Base-by-base conservation (phyloP, 2,329 filamentous ascomycete genomes). In the Sclerotinia minor region DNA sequence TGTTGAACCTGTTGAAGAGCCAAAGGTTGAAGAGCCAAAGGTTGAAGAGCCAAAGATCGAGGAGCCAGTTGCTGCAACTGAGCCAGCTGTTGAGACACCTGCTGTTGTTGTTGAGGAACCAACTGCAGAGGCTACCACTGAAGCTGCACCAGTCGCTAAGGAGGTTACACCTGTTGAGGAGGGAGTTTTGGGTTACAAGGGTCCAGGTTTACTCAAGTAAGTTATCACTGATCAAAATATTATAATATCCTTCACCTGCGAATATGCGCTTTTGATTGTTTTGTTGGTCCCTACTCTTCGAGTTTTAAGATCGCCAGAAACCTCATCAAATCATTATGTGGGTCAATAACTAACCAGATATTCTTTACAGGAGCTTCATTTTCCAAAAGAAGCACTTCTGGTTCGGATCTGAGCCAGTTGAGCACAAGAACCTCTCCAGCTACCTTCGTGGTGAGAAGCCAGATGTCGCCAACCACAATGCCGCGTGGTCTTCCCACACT, bases 361-460 rank as follows among this genome's bases (percentile, higher is more conserved):
- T 8, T 70, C 45, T 26, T 29, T 44, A 45, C 75, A 96, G 92
- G 87, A 91, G 92, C 80, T 86, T 98, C 77, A 88, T 77, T 75
- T 94, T 93, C 83, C 88, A 89, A 79, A 97, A 97, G 87, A 92
- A 93, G 79, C 92, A 92, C 83, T 97, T 98, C 83, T 94, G 89
- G 86, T 92, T 94, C 81, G 87, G 88, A 74, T 83, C 86, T 61
- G 91, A 93, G 67, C 81, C 91, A 61, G 80, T 96, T 69, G 87
- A 93, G 76, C 81, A 87, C 75, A 90, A 94, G 81, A 85, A 89
- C 77, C 85, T 97, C 68, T 80, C 84, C 73, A 82, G 85, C 75
- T 97, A 94, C 83, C 85, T 96, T 75, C 92, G 93, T 81, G 89
- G 88, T 76, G 93, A 97, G 86, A 97, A 97, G 89, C 84, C 89